phyloP scores from a whole-genome alignment of 306 rosid genomes.

The Prunus kanzakura region DNA sequence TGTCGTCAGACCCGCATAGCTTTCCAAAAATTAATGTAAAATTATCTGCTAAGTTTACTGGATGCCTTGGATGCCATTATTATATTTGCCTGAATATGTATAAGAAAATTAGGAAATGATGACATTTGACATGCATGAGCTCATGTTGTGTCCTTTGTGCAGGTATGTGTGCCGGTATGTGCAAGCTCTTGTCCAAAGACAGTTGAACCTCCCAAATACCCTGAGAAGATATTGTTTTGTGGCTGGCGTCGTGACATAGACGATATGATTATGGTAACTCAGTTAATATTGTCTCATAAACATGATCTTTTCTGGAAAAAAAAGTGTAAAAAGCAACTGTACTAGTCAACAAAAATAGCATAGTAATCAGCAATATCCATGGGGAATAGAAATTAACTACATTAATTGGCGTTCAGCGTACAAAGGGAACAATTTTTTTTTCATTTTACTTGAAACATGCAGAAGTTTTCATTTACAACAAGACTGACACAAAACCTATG shows the following conservation, averaged over 20 bases:
- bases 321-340: neutral
- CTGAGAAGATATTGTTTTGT: conserved; percentile 89
- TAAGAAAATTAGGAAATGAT: too few relatives aligned
- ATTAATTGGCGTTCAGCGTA: neutral
- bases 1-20: neutral
- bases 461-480: neutral
- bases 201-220: conserved; percentile 80
- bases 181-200: conserved; percentile 49
- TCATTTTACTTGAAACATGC: neutral
- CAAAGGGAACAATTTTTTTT: neutral
- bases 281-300: conserved; percentile 3
- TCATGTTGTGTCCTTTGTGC: conserved; percentile 32
- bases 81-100: neutral
- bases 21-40: neutral
- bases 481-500: neutral
- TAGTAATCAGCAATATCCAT: neutral
- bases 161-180: conserved; percentile 62
- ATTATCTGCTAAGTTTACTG: neutral
- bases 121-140: neutral
- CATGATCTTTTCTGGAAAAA: neutral
- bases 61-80: neutral
- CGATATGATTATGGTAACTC: conserved; percentile 92
- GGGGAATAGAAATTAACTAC: neutral
- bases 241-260: conserved; percentile 99
- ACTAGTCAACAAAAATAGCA: neutral